Evolutionary conservation across 345 rosid genomes (phyloP), one percentile per base, ranked within the genome.

Genomic region (Populus deltoides): DNA sequence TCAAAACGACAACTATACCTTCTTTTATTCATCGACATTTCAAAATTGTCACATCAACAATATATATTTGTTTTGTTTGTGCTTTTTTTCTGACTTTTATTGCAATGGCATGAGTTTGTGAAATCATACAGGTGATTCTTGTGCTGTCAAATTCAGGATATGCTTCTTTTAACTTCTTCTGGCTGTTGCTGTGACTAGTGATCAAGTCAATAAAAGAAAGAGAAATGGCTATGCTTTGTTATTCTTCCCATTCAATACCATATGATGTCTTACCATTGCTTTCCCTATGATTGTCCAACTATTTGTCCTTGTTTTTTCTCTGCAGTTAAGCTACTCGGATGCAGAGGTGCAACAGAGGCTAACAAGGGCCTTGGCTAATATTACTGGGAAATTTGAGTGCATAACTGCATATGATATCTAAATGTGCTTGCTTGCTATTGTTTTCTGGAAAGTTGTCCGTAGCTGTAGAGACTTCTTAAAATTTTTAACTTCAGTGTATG

Each of bases 281-380:
- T 31, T 35, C 22, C 36, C 3, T 9, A 36, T 53, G 49, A n/a
- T 18, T 77, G 2, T 66, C 71, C 71, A 59, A 53, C 75, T 11
- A 17, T 59, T 49, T 7, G 16, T 47, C 66, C 62, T 17, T 36
- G 1, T 7, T 74, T 39, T 17, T 74, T 73, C 74, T 72, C 76
- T 86, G 90, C 89, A 92, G 93, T 51, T 90, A 72, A 84, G 80
- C 76, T 78, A n/a, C 41, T 74, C 25, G 25, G 68, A 73, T 33
- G 75, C 16, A 13, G 81, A 33, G 74, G 77, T 81, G 82, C 75
- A 31, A 79, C 51, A 61, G 80, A 79, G 85, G 80, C 82, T 76
- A 70, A 70, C 11, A 73, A 83, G 81, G 62, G 77, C 84, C 66
- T 79, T 33, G 38, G 88, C 84, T 82, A 79, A 79, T 83, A 57